phyloP scores from a whole-genome alignment of 2,329 filamentous ascomycete species.

The Knoxdaviesia capensis region DNA sequence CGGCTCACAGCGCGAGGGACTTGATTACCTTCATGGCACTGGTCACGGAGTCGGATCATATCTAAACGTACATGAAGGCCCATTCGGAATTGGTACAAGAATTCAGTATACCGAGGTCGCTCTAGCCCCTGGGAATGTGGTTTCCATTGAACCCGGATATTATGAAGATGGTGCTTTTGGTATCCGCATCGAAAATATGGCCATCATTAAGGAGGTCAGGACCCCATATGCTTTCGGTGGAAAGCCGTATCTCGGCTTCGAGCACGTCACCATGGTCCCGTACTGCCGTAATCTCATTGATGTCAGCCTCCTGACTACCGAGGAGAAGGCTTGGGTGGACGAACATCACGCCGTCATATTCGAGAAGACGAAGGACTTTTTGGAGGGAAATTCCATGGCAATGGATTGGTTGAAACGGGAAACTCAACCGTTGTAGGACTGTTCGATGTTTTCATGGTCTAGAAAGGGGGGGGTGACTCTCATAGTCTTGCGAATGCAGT shows the following conservation, averaged over 20 bases:
- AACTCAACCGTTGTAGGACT: slow-evolving; percentile 38
- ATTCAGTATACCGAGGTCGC: slow-evolving; percentile 83
- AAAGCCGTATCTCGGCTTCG: slow-evolving; percentile 85
- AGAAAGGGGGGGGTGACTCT: neutral
- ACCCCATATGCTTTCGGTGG: slow-evolving; percentile 80
- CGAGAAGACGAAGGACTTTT: slow-evolving; percentile 61
- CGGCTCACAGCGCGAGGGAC: slow-evolving; percentile 38
- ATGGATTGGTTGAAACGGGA: slow-evolving; percentile 72
- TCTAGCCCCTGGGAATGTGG: slow-evolving; percentile 76
- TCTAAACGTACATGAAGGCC: slow-evolving; percentile 92
- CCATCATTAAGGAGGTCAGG: slow-evolving; percentile 75
- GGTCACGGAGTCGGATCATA: slow-evolving; percentile 91
- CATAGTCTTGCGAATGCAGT: slow-evolving; percentile 30
- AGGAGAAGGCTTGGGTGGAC: slow-evolving; percentile 75
- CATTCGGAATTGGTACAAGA: slow-evolving; percentile 85
- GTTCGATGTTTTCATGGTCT: neutral
- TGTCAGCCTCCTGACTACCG: slow-evolving; percentile 43
- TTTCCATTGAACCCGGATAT: slow-evolving; percentile 91
- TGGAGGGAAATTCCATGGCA: slow-evolving; percentile 52
- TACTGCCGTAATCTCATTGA: slow-evolving; percentile 84
- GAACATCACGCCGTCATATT: slow-evolving; percentile 64
- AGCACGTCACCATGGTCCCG: slow-evolving; percentile 93
- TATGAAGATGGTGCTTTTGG: slow-evolving; percentile 93
- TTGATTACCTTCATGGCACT: slow-evolving; percentile 92
- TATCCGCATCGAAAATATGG: slow-evolving; percentile 89